Base-by-base conservation (phyloP, 2,329 filamentous ascomycete genomes). In the Emergomyces pasteurianus region DNA sequence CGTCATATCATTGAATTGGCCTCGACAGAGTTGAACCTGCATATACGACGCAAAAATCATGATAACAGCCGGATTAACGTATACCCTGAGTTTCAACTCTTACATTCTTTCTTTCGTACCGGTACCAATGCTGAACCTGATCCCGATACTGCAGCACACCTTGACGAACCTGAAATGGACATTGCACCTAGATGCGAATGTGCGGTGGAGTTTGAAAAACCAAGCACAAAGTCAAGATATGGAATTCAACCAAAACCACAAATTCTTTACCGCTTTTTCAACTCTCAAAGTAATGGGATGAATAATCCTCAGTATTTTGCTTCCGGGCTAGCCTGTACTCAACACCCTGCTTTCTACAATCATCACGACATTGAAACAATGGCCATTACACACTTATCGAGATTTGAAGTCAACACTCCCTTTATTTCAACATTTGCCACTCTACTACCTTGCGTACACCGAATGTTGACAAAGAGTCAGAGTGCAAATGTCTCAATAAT, bases 211-310 rank as follows among this genome's bases (percentile, higher is more conserved):
- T 59, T 42, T 5, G 8, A 6, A 8, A 36, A 3, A 10, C 7
- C 50, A 56, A 8, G 26, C 23, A 40, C 42, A 28, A 36, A 21
- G 34, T 21, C n/a, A 3, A 40, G 52, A 21, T 36, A 36, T 21
- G 16, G 28, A 36, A 12, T 7, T 7, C 18, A 12, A 47, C 2
- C 36, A 47, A 62, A 69, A 2, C 72, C 73, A 10, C 64, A 62
- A 0, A n/a, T 75, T 0, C 43, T 74, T 0, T 76, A 71, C 55
- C 63, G 74, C 14, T 75, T 70, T 64, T 72, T 65, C 1, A 72
- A 73, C 31, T 26, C 61, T 1, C 63, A 71, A 0, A 72, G 70
- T 0, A 67, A 68, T 50, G 74, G 74, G 0, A 59, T 71, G 0
- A 76, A 75, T 55, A 66, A 62, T 0, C 62, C 52, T 1, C 61